Base-by-base conservation (phyloP, 2,329 filamentous ascomycete species). In the Metarhizium guizhouense region DNA sequence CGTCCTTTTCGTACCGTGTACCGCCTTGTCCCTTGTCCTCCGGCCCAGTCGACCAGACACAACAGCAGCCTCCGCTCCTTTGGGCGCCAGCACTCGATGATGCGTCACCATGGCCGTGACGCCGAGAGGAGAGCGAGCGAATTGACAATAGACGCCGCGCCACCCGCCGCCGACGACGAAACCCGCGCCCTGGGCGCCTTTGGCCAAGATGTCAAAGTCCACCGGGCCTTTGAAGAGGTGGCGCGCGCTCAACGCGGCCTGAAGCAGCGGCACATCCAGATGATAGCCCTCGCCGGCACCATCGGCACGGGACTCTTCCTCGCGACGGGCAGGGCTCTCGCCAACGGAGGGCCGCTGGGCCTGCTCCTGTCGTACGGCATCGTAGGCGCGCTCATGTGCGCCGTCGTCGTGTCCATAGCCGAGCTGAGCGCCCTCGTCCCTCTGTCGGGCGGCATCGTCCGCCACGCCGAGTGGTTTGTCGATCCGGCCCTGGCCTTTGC, bases 231-330 rank as follows among this genome's bases (percentile, higher is more conserved):
- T 20, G 52, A 56, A 7, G 57, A 58, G 45, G 38, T 58, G 14
- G 42, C 38, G 1, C 54, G 53, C 43, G 38, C 54, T 1, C 51
- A 55, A 36, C 43, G 53, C 29, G 47, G 56, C 14, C 53, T 59
- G 20, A 50, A 53, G 32, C 57, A 73, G 55, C 72, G 76, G 48
- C 76, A 78, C 64, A 70, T 78, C 59, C 74, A 78, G 63, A 76
- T 78, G 70, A 76, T 78, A 63, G 75, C 73, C 54, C 73, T 79
- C 16, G 75, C 73, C 58, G 75, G 75, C 52, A 73, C 74, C 57
- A 59, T 67, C 71, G 80, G 79, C 61, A 82, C 79, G 36, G 86
- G 87, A 73, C 76, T 90, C 10, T 90, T 90, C 67, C 84, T 90
- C 57, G 81, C 84, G 51, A 85, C 84, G 2, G 85, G 84, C 51